These are phyloP conservation scores for Magnusiomyces fungicola DNA, from an alignment of 1,139 yeast species.

Conservation along the genomic window DNA sequence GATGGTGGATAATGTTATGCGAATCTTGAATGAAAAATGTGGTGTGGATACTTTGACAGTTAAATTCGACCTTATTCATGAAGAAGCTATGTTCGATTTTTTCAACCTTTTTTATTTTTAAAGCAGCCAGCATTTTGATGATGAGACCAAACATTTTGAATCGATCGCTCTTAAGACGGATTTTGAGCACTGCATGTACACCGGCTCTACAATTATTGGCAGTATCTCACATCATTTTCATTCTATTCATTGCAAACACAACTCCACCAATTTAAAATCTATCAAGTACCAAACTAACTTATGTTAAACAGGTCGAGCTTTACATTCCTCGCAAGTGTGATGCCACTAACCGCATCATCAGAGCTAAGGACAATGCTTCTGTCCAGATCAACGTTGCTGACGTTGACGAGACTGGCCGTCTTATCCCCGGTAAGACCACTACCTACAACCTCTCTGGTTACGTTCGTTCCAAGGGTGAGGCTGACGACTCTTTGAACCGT, in stretches of 20 bases:
- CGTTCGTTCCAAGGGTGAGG: slow-evolving; percentile 88
- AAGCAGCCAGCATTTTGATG: too few species aligned
- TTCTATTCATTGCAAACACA: not conserved
- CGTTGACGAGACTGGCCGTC: slow-evolving; percentile 94
- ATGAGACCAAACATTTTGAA: too few species aligned
- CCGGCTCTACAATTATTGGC: too few species aligned
- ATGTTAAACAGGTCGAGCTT: slow-evolving; percentile 74
- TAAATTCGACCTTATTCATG: too few species aligned
- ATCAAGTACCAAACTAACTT: not conserved
- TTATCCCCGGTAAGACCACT: slow-evolving; percentile 84
- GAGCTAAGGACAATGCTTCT: slow-evolving; percentile 99
- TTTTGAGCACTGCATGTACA: too few species aligned
- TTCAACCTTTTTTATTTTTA: too few species aligned
- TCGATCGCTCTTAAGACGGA: too few species aligned
- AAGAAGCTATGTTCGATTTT: too few species aligned
- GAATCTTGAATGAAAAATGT: too few species aligned
- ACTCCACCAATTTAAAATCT: not conserved
- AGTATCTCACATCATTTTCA: not conserved
- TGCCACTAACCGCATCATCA: slow-evolving; percentile 99
- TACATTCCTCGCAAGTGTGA: slow-evolving; percentile 99
- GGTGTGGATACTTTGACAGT: too few species aligned
- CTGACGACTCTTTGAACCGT: slow-evolving; percentile 99
- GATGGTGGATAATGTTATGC: not conserved
- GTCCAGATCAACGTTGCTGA: slow-evolving; percentile 87
- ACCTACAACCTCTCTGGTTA: slow-evolving; percentile 96